phyloP scores from a whole-genome alignment of 352 stramenopile genomes.

The Phytophthora litchii region DNA sequence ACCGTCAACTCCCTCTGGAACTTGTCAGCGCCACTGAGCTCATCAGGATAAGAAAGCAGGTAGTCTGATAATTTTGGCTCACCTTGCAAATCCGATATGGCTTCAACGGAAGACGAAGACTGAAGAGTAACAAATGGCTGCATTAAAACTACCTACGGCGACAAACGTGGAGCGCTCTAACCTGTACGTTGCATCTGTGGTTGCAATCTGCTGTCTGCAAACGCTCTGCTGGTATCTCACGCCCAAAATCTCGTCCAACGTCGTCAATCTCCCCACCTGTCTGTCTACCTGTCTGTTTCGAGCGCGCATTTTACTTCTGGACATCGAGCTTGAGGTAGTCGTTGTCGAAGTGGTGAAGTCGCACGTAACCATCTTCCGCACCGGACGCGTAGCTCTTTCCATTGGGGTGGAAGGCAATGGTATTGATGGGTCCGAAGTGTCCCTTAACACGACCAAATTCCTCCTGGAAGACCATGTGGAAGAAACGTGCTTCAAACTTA shows the following conservation, averaged over 20 bases:
- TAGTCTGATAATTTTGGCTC: conserved; percentile 30
- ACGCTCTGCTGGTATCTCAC: background rate
- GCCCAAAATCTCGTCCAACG: too few species aligned
- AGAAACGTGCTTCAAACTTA: conserved; percentile 98
- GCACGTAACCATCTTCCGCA: conserved; percentile 98
- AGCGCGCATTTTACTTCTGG: conserved; percentile 22
- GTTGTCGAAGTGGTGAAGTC: conserved; percentile 98
- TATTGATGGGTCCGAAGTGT: conserved; percentile 99
- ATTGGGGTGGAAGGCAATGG: conserved; percentile 97
- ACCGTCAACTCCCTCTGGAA: conserved; percentile 11
- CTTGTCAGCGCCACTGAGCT: conserved; percentile 9
- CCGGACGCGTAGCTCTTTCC: conserved; percentile 98
- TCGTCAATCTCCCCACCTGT: background rate
- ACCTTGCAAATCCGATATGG: conserved; percentile 31
- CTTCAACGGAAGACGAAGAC: conserved; percentile 5
- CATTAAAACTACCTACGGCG: conserved; percentile 45
- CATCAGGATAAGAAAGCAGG: conserved; percentile 23
- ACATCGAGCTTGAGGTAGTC: conserved; percentile 93
- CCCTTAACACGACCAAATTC: conserved; percentile 99
- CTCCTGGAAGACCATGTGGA: conserved; percentile 98
- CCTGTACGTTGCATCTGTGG: conserved; percentile 10
- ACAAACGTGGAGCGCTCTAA: conserved; percentile 26
- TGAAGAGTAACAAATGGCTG: conserved; percentile 21
- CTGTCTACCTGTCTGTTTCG: conserved; percentile 14
- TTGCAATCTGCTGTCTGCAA: conserved; percentile 8